Evolutionary conservation across 139 green algal species (phyloP).

Genomic region (Chlorella sp.): DNA sequence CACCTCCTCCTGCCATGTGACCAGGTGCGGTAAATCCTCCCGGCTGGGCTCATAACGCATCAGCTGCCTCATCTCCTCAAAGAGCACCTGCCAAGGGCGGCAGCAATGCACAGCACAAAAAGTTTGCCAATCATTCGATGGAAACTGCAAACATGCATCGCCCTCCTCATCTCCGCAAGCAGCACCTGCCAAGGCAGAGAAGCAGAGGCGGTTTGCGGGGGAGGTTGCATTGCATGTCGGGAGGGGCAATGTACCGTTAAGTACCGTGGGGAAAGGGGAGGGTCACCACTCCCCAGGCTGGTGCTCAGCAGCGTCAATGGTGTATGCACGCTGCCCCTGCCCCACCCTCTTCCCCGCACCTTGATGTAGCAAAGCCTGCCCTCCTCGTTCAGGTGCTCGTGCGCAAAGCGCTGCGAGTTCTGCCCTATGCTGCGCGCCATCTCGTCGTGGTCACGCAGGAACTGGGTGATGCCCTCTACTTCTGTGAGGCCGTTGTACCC

Average conservation of each 20-base stretch:
- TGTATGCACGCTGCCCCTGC: no score
- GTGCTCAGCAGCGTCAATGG: neutral
- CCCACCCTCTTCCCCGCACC: neutral
- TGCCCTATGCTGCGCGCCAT: neutral
- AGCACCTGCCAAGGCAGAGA: no score
- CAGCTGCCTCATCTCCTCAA: neutral
- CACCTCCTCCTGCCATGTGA: neutral
- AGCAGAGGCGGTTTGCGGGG: no score
- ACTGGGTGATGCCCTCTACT: neutral
- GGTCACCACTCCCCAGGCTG: no score
- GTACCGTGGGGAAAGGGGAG: no score
- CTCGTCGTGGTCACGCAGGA: neutral
- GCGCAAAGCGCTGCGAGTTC: neutral
- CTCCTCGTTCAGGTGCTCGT: neutral
- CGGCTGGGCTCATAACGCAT: neutral
- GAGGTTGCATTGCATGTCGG: neutral
- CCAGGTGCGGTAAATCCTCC: neutral
- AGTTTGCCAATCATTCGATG: no score
- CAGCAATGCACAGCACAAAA: no score
- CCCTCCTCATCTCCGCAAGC: no score
- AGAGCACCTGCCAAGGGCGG: neutral
- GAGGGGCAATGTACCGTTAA: no score
- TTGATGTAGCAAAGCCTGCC: slow-evolving; percentile 16
- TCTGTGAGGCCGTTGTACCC: neutral
- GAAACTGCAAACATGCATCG: no score